Percentiles rank a stretch among this genome's conserved stretches.
Evolutionary conservation across 305 asterid genomes (phyloP).

Genomic region (Fraxinus baroniana): DNA sequence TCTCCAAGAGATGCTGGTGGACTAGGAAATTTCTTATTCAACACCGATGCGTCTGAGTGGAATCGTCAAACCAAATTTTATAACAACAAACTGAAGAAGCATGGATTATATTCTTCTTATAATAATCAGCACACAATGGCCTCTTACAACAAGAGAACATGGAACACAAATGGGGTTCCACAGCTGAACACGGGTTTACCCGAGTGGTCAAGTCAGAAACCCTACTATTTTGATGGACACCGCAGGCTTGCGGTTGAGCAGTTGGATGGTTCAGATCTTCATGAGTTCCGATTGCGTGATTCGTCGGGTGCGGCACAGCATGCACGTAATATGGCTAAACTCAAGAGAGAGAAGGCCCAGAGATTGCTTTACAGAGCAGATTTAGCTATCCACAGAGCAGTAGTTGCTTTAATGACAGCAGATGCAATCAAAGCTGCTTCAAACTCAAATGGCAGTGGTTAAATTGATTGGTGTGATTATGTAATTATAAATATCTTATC

Average conservation of each 20-base stretch:
- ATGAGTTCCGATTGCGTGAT: conserved; percentile 68
- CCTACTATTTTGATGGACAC: conserved; percentile 33
- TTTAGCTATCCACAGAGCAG: conserved; percentile 82
- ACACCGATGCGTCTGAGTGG: conserved; percentile 58
- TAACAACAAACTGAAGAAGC: conserved; percentile 60
- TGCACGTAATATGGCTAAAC: conserved; percentile 65
- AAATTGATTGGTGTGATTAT: conserved; percentile 26
- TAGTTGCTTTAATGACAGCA: conserved; percentile 70
- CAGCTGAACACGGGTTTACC: conserved; percentile 53
- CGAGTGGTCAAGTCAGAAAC: conserved; percentile 49
- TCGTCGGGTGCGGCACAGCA: conserved; percentile 66
- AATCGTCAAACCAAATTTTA: conserved; percentile 47
- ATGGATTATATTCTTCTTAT: conserved; percentile 41
- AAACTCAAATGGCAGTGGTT: conserved; percentile 31
- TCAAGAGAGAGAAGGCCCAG: conserved; percentile 80
- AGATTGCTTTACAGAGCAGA: conserved; percentile 72
- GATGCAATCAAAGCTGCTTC: conserved; percentile 68
- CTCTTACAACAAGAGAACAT: conserved; percentile 45
- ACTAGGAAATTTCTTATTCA: conserved; percentile 42
- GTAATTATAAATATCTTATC: conserved; percentile 18
- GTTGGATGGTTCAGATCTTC: conserved; percentile 48
- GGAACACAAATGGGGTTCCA: conserved; percentile 52
- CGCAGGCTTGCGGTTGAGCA: conserved; percentile 41
- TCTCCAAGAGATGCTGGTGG: conserved; percentile 64
- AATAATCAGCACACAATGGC: conserved; percentile 35